A percentile compares a stretch with the other conserved stretches of the same genome.
Conservation (phyloP, 2,329 filamentous ascomycete species). For the Epichloe glyceriae region DNA sequence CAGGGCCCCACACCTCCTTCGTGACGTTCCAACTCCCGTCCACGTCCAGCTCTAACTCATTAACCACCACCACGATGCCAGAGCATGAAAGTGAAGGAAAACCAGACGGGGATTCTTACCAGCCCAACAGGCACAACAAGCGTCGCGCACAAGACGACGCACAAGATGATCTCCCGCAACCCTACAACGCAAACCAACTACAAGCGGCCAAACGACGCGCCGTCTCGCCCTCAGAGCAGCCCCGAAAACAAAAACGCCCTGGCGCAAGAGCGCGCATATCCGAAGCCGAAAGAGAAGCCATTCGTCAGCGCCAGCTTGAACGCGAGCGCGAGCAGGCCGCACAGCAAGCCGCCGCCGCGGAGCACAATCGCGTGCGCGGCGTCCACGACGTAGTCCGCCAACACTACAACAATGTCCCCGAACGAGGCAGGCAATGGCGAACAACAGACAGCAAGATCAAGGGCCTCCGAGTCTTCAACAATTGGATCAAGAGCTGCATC, state of each 20-base stretch:
- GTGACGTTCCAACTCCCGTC: background rate
- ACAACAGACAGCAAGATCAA: conserved; percentile 92
- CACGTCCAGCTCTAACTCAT: background rate
- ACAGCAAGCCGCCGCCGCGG: conserved; percentile 22
- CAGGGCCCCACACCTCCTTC: background rate
- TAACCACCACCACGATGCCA: background rate
- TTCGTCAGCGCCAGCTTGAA: conserved; percentile 49
- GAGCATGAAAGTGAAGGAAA: background rate
- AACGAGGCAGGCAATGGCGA: conserved; percentile 88
- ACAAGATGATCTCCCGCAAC: conserved; percentile 38
- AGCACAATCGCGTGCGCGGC: conserved; percentile 31
- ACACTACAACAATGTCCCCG: conserved; percentile 92
- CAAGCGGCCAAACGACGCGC: conserved; percentile 46
- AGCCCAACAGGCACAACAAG: conserved; percentile 14
- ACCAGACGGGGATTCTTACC: background rate
- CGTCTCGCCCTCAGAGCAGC: conserved; percentile 39
- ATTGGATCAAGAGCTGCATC: conserved; percentile 96
- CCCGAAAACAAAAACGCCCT: conserved; percentile 56
- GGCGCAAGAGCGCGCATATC: conserved; percentile 54
- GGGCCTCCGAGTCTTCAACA: conserved; percentile 88
- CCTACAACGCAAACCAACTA: conserved; percentile 46
- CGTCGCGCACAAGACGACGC: conserved; percentile 21
- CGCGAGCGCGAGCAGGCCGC: conserved; percentile 32
- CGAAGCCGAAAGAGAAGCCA: conserved; percentile 52
- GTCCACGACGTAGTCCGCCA: conserved; percentile 78